Conservation (phyloP, 1,284 basidiomycete genomes). For the Hemileia vastatrix region DNA sequence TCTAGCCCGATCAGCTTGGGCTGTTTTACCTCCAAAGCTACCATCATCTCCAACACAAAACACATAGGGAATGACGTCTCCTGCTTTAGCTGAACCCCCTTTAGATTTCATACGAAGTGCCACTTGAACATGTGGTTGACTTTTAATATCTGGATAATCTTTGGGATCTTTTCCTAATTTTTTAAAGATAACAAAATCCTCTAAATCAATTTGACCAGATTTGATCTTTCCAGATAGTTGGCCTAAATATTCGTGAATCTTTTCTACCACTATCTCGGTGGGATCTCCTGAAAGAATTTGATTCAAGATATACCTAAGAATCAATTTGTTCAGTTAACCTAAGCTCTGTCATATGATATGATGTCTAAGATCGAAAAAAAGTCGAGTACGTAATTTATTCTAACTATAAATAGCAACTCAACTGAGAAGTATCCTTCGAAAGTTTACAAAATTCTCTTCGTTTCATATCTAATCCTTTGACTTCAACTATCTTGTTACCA, state of each 20-base stretch:
- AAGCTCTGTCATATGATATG: neutral
- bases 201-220: constrained; percentile 64
- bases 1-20: constrained; percentile 79
- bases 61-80: constrained; percentile 93
- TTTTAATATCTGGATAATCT: constrained; percentile 91
- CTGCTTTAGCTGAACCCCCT: constrained; percentile 66
- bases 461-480: constrained; percentile 99
- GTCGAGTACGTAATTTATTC: neutral
- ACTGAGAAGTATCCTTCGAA: constrained; percentile 88
- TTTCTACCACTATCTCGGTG: constrained; percentile 77
- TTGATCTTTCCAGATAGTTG: constrained; percentile 66
- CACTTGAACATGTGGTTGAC: constrained; percentile 93
- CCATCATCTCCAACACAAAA: constrained; percentile 76
- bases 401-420: no score
- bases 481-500: constrained; percentile 50
- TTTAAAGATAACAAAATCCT: constrained; percentile 92
- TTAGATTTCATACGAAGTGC: constrained; percentile 80
- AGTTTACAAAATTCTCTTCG: constrained; percentile 86
- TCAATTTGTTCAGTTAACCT: constrained; percentile 8
- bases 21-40: constrained; percentile 57
- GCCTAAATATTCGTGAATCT: constrained; percentile 83
- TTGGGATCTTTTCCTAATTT: constrained; percentile 88
- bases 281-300: constrained; percentile 84
- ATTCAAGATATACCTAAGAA: constrained; percentile 66
- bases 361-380: neutral